phyloP scores from a whole-genome alignment of 495 filamentous ascomycete genomes.

The Penicillium ucsense region DNA sequence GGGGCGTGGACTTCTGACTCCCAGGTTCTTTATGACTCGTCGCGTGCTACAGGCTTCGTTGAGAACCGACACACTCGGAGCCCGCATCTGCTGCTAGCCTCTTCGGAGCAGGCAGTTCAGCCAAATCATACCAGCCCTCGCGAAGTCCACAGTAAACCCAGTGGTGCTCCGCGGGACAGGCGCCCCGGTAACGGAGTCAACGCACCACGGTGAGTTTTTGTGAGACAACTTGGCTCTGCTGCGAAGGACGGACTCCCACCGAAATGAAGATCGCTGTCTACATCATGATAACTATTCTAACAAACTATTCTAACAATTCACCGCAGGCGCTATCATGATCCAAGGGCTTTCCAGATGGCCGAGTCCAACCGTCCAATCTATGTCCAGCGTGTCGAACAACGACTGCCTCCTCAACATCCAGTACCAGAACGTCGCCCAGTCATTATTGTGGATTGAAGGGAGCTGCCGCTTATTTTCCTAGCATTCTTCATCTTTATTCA shows the following conservation, averaged over 20 bases:
- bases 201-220: conserved; percentile 14
- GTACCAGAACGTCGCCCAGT: conserved; percentile 17
- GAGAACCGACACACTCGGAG: conserved; percentile 8
- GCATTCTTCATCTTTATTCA: too few species aligned
- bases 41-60: conserved; percentile 5
- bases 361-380: conserved; percentile 22
- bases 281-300: not conserved
- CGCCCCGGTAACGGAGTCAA: conserved; percentile 10
- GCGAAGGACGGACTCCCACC: too few species aligned
- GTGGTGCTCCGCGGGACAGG: conserved; percentile 8
- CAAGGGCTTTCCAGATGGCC: conserved; percentile 10
- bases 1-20: conserved; percentile 8
- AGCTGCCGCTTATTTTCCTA: too few species aligned
- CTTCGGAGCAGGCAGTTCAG: conserved; percentile 7
- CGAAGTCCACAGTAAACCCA: conserved; percentile 2
- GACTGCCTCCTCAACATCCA: conserved; percentile 11
- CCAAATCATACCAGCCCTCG: conserved; percentile 3
- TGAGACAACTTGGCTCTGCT: not conserved
- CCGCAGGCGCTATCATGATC: conserved; percentile 11
- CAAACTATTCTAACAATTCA: conserved; percentile 2
- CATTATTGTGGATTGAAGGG: conserved; percentile 27
- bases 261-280: too few species aligned
- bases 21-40: conserved; percentile 5
- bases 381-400: conserved; percentile 15
- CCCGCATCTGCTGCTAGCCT: conserved; percentile 2